Percentiles rank a stretch among this genome's conserved stretches.
phyloP scores from a whole-genome alignment of 495 filamentous ascomycete genomes.

The Lineolata rhizophorae region DNA sequence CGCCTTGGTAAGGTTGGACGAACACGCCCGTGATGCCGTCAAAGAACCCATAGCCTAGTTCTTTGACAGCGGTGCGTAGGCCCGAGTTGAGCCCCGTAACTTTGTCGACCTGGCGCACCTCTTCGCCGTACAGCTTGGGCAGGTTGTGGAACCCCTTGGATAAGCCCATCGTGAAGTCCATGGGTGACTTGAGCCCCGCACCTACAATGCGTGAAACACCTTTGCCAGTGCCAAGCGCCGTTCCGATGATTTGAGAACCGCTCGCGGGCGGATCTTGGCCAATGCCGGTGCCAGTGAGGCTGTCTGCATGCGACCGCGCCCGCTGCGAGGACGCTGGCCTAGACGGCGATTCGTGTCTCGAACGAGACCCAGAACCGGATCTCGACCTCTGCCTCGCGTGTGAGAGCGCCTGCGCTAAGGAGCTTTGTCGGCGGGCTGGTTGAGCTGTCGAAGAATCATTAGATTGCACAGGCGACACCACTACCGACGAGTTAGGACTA shows the following conservation, averaged over 20 bases:
- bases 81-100: slow-evolving; percentile 50
- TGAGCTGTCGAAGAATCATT: too few relatives aligned
- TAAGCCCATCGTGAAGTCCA: slow-evolving; percentile 57
- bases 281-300: too few relatives aligned
- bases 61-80: slow-evolving; percentile 24
- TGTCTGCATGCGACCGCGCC: neutral
- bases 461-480: too few relatives aligned
- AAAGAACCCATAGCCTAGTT: slow-evolving; percentile 14
- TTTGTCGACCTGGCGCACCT: slow-evolving; percentile 42
- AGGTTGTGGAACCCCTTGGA: slow-evolving; percentile 75
- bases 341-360: too few relatives aligned
- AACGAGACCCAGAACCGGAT: neutral
- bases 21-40: slow-evolving; percentile 18
- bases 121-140: slow-evolving; percentile 57
- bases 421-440: neutral
- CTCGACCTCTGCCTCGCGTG: too few relatives aligned
- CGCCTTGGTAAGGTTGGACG: slow-evolving; percentile 17
- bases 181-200: slow-evolving; percentile 50
- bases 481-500: too few relatives aligned
- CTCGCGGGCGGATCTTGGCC: too few relatives aligned
- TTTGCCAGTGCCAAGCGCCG: slow-evolving; percentile 35
- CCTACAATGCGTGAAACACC: slow-evolving; percentile 44
- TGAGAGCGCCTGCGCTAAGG: neutral
- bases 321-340: neutral
- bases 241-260: slow-evolving; percentile 30